A percentile compares a stretch with the other conserved stretches of the same genome.
phyloP scores from a whole-genome alignment of 306 rosid species.

The Sphenostylis stenocarpa region DNA sequence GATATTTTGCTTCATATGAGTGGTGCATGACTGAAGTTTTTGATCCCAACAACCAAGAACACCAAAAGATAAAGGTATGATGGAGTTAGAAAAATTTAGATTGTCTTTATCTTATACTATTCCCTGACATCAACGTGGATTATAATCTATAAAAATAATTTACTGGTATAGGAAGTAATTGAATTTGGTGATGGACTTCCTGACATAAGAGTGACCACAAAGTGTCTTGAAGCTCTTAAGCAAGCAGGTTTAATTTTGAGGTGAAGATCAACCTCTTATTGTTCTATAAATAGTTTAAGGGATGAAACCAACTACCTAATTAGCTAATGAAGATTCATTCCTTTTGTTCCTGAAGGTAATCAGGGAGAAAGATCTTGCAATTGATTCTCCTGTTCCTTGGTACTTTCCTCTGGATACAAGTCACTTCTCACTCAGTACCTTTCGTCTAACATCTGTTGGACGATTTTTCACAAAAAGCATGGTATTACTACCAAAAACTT shows the following conservation, averaged over 20 bases:
- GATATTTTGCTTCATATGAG: conserved; percentile 74
- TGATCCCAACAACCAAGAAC: conserved; percentile 65
- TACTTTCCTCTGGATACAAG: conserved; percentile 74
- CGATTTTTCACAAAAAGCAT: conserved; percentile 64
- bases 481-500: conserved; percentile 47
- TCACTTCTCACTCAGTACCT: conserved; percentile 66
- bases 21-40: conserved; percentile 88
- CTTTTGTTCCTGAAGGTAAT: conserved; percentile 47
- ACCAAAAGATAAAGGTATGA: conserved; percentile 65
- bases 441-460: conserved; percentile 66
- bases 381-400: conserved; percentile 64
- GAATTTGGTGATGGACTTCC: conserved; percentile 86
- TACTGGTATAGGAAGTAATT: conserved; percentile 54
- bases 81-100: neutral
- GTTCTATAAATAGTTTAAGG: conserved; percentile 5
- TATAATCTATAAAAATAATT: conserved; percentile 8
- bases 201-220: conserved; percentile 63
- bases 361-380: conserved; percentile 70
- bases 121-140: neutral
- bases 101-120: neutral
- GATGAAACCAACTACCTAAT: neutral
- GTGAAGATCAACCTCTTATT: conserved; percentile 29
- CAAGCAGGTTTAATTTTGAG: conserved; percentile 91
- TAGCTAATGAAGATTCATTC: neutral
- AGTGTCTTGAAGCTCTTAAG: conserved; percentile 76